These are phyloP conservation scores for Furcasterigmium furcatum DNA, from an alignment of 2,329 filamentous ascomycete species.

Conservation along the genomic window DNA sequence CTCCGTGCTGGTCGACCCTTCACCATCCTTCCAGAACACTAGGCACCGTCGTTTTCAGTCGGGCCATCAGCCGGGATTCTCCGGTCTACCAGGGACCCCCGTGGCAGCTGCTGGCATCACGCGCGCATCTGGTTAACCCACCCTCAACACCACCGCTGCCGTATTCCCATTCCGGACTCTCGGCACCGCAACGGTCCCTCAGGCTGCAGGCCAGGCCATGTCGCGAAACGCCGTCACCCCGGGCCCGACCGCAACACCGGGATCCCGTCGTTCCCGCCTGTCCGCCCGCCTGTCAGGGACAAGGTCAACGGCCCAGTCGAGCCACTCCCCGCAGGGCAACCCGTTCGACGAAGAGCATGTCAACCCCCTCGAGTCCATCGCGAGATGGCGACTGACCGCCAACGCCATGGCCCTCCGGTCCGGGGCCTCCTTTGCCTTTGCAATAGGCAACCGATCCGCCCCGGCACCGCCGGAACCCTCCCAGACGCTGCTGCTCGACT, in stretches of 20 bases:
- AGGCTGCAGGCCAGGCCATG: background rate
- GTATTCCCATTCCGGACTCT: background rate
- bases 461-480: conserved; percentile 34
- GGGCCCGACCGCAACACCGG: background rate
- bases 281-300: background rate
- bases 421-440: conserved; percentile 39
- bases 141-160: no score
- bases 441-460: conserved; percentile 36
- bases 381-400: conserved; percentile 39
- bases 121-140: no score
- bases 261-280: background rate
- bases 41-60: no score
- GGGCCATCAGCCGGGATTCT: no score
- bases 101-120: no score
- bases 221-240: background rate
- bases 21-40: no score
- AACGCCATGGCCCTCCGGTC: conserved; percentile 40
- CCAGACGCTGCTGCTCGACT: conserved; percentile 36
- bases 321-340: background rate
- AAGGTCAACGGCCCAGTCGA: background rate
- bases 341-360: conserved; percentile 28
- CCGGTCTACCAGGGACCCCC: no score
- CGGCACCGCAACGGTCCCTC: background rate
- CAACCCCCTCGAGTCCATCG: conserved; percentile 39
- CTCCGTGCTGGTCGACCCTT: no score